phyloP scores from a whole-genome alignment of 2,329 filamentous ascomycete genomes.

The Colletotrichum gloeosporioides region DNA sequence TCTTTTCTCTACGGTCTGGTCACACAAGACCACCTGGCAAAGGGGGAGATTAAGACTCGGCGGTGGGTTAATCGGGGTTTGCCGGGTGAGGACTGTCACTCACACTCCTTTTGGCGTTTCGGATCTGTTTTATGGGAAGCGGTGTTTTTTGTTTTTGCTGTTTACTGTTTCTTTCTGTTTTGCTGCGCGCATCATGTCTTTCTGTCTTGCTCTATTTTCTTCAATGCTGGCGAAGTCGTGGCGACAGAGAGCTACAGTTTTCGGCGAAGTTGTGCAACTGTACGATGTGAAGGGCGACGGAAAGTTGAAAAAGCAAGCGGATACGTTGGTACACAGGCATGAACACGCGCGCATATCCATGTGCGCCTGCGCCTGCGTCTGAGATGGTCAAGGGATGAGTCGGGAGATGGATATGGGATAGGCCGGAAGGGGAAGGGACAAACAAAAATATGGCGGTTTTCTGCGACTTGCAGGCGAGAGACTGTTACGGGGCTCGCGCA shows the following conservation, averaged over 20 bases:
- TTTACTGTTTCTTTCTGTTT: not conserved
- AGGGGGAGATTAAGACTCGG: not conserved
- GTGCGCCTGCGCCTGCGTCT: not conserved
- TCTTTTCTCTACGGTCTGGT: not conserved
- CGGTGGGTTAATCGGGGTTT: constrained; percentile 9
- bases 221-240: not conserved
- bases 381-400: not conserved
- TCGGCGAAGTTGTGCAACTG: constrained; percentile 14
- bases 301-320: constrained; percentile 8
- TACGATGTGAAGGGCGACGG: constrained; percentile 15
- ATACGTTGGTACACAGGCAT: constrained; percentile 8
- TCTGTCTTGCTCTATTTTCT: not conserved
- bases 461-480: constrained; percentile 1
- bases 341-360: not conserved
- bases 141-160: constrained; percentile 15
- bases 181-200: not conserved
- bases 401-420: not conserved
- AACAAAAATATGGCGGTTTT: not conserved
- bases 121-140: constrained; percentile 12
- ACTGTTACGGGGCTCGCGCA: constrained; percentile 5
- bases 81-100: constrained; percentile 13
- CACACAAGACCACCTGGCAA: constrained; percentile 10
- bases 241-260: constrained; percentile 3
- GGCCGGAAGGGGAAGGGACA: not conserved
- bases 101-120: constrained; percentile 24